Percentiles rank a stretch among this genome's conserved stretches.
Conservation (phyloP, 148 eudicot genomes). For the Heliosperma pusillum region DNA sequence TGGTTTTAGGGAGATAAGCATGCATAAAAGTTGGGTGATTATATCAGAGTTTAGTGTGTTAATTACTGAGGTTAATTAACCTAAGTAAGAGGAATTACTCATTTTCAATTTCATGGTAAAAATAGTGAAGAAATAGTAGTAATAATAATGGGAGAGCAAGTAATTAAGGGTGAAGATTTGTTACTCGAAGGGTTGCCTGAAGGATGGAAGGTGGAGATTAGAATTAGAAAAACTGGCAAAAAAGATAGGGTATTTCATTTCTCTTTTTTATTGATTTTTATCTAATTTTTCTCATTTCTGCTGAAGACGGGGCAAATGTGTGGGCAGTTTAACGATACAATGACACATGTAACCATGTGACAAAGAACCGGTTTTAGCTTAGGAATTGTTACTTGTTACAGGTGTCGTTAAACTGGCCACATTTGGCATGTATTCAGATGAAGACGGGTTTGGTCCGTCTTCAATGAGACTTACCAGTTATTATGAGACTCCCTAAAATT, state of each 20-base stretch:
- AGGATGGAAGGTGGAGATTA: constrained; percentile 65
- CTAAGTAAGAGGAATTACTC: too few species aligned
- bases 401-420: too few species aligned
- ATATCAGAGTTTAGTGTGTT: not conserved
- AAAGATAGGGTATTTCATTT: constrained; percentile 50
- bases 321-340: too few species aligned
- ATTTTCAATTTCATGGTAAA: not conserved
- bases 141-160: constrained; percentile 32
- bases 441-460: too few species aligned
- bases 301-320: too few species aligned
- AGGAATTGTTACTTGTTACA: too few species aligned
- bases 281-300: too few species aligned
- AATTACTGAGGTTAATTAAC: not conserved
- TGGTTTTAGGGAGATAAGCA: constrained; percentile 17
- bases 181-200: constrained; percentile 69
- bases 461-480: too few species aligned
- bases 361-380: too few species aligned
- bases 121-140: not conserved
- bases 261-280: not conserved
- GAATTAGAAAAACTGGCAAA: constrained; percentile 54
- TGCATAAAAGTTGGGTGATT: constrained; percentile 19
- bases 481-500: too few species aligned
- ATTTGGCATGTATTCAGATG: too few species aligned
- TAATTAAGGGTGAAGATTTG: constrained; percentile 39
- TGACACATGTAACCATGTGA: too few species aligned